These are phyloP conservation scores for Dacryopinax spathularia DNA, from an alignment of 768 basidiomycete genomes.

Conservation along the genomic window DNA sequence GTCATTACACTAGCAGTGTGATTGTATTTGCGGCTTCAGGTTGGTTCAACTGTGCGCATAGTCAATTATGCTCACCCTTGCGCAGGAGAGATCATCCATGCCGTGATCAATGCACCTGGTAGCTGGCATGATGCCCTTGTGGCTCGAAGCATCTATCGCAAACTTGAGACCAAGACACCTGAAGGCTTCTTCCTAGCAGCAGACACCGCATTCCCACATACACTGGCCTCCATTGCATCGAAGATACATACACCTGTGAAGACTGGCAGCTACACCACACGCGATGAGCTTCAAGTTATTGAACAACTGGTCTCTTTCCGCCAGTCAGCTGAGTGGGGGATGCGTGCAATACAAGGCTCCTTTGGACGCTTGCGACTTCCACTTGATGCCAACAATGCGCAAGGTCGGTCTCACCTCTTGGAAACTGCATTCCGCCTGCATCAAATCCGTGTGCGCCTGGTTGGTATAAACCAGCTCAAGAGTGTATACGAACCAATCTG, in stretches of 20 bases:
- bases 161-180: neutral
- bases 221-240: too few species aligned
- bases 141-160: neutral
- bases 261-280: too few species aligned
- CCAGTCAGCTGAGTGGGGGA: slow-evolving; percentile 43
- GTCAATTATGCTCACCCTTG: too few species aligned
- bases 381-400: slow-evolving; percentile 23
- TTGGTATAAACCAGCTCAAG: too few species aligned
- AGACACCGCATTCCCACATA: neutral
- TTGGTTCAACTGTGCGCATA: too few species aligned
- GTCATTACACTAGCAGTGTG: slow-evolving; percentile 30
- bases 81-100: too few species aligned
- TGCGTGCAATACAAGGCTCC: slow-evolving; percentile 31
- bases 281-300: too few species aligned
- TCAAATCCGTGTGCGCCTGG: slow-evolving; percentile 26
- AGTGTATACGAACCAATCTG: slow-evolving; percentile 31
- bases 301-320: slow-evolving; percentile 30
- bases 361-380: slow-evolving; percentile 35
- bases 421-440: slow-evolving; percentile 25
- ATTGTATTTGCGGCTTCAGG: slow-evolving; percentile 26
- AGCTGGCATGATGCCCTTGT: neutral
- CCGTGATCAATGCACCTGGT: neutral
- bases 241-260: too few species aligned
- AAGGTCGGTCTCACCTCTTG: slow-evolving; percentile 22
- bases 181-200: neutral